Conservation (phyloP, 192 early-diverging fungal species). For the Gamsiella multidivaricata region DNA sequence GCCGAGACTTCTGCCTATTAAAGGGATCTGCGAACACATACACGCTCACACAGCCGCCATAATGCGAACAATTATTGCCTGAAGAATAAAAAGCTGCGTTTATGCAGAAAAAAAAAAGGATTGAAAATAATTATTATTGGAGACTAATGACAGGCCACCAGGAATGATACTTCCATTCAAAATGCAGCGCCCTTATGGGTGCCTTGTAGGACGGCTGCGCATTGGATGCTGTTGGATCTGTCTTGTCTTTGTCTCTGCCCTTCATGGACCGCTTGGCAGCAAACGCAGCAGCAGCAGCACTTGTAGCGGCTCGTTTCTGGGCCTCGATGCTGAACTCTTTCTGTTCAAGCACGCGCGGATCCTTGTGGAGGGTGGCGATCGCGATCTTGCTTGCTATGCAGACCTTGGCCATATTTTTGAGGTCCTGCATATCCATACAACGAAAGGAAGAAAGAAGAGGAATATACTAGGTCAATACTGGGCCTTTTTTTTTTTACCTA, state of each 20-base stretch:
- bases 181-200: slow-evolving; percentile 4
- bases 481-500: background rate
- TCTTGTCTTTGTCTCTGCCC: background rate
- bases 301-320: background rate
- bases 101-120: background rate
- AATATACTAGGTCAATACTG: background rate
- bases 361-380: slow-evolving; percentile 19
- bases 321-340: background rate
- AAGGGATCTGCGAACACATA: background rate
- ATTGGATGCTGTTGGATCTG: background rate
- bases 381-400: slow-evolving; percentile 31
- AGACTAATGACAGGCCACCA: slow-evolving; percentile 47
- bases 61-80: background rate
- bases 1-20: slow-evolving; percentile 34
- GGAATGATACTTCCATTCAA: slow-evolving; percentile 47
- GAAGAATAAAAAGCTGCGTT: no score
- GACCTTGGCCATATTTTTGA: slow-evolving; percentile 39
- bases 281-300: background rate
- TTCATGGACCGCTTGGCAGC: background rate
- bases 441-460: background rate
- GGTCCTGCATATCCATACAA: background rate
- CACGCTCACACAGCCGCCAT: no score
- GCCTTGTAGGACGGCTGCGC: slow-evolving; percentile 4
- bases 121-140: background rate
- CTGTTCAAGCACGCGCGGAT: slow-evolving; percentile 27